Evolutionary conservation across 2,329 filamentous ascomycete species (phyloP), one percentile per base, ranked within the genome.

Genomic region (Periconia sp.): DNA sequence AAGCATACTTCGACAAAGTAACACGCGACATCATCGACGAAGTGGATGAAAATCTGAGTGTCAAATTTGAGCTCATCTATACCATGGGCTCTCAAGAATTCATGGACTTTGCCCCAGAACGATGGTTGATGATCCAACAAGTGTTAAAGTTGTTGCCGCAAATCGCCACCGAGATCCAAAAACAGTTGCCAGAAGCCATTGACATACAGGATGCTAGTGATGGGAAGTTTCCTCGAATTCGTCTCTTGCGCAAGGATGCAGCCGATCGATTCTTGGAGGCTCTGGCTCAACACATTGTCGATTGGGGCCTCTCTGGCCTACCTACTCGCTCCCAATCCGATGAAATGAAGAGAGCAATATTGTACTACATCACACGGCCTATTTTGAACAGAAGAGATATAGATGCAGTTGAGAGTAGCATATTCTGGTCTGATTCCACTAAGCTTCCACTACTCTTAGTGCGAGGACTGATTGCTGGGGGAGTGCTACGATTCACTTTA

Each of bases 31-130:
- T 89, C 1, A 74, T 89, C 0, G 85, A 89, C 52, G 85, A 89
- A 65, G 85, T 82, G 41, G 86, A 89, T 45, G 84, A 88, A 53
- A 84, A 83, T 50, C 81, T 88, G 37, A 83, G 77, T 41, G 76
- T 80, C 5, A 82, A 81, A 45, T 86, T 85, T 41, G 83, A 89
- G 60, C 67, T 88, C 0, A 74, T 88, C 1, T 88, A 89, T 53
- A 86, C 85, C 0, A 80, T 87, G 57, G 85, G 85, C 0, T 54
- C 64, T 0, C 82, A 85, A 53, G 78, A 0, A 73, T 86, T 0
- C n/a, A n/a, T n/a, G n/a, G 81, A 87, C 6, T 72, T 79, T 10
- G 77, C 77, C 43, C 81, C 82, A 0, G 66, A 80, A 2, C 74
- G 87, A 3, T 90, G 86, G 87, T 57, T 62, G 0, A 56, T 83